A percentile compares a stretch with the other conserved stretches of the same genome.
Evolutionary conservation across 2,329 filamentous ascomycete genomes (phyloP).

Genomic region (Graphilbum fragrans): DNA sequence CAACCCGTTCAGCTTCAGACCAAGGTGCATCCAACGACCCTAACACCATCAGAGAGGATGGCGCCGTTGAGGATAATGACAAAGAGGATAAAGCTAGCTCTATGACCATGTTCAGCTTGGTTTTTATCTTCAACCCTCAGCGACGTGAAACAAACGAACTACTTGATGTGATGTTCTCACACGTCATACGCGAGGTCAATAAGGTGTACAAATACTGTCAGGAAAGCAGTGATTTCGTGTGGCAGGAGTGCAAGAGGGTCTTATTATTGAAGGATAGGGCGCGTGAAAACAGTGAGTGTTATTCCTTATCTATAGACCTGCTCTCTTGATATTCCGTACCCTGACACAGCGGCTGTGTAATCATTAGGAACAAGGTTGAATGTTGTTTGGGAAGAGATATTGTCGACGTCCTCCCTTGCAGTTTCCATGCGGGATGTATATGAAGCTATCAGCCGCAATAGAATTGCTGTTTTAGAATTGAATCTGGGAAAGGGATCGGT

Average conservation of each 20-base stretch:
- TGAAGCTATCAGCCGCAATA: slow-evolving; percentile 68
- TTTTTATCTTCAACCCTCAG: slow-evolving; percentile 78
- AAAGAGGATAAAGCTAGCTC: slow-evolving; percentile 51
- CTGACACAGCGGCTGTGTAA: too few relatives aligned
- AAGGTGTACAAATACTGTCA: slow-evolving; percentile 91
- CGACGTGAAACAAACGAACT: slow-evolving; percentile 65
- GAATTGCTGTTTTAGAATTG: slow-evolving; percentile 73
- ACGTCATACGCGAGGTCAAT: slow-evolving; percentile 84
- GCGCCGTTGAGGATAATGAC: slow-evolving; percentile 22
- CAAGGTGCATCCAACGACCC: slow-evolving; percentile 6
- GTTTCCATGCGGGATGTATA: slow-evolving; percentile 74
- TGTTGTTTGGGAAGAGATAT: slow-evolving; percentile 56
- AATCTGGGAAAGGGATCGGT: slow-evolving; percentile 47
- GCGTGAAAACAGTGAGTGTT: slow-evolving; percentile 48
- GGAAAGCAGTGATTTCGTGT: slow-evolving; percentile 79
- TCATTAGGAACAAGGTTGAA: slow-evolving; percentile 44
- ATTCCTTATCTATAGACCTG: neutral
- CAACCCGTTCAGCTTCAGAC: neutral
- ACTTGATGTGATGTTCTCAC: slow-evolving; percentile 66
- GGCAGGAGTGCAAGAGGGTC: slow-evolving; percentile 79
- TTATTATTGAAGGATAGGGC: slow-evolving; percentile 71
- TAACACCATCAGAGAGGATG: slow-evolving; percentile 9
- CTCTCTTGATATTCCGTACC: neutral
- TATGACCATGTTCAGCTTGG: slow-evolving; percentile 97
- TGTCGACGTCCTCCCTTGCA: slow-evolving; percentile 65